These are phyloP conservation scores for Phytophthora tubulina DNA, from an alignment of 352 stramenopile genomes.

Conservation along the genomic window DNA sequence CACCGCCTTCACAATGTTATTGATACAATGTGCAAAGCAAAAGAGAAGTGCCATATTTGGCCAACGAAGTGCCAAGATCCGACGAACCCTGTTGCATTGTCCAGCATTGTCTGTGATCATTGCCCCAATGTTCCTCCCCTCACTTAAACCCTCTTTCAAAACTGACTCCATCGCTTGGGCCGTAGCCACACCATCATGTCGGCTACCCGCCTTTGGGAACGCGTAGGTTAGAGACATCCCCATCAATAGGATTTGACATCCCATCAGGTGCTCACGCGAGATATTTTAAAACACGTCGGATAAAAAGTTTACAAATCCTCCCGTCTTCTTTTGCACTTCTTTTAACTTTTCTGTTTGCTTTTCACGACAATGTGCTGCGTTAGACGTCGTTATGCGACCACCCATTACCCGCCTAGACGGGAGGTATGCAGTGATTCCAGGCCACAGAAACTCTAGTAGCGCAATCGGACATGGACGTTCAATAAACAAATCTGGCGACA, in stretches of 20 bases:
- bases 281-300: not conserved
- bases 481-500: conserved; percentile 14
- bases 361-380: conserved; percentile 1
- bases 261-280: conserved; percentile 7
- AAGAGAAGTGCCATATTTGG: conserved; percentile 1
- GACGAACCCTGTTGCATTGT: conserved; percentile 10
- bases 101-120: conserved; percentile 12
- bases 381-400: not conserved
- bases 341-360: conserved; percentile 4
- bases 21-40: not conserved
- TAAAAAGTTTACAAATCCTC: not conserved
- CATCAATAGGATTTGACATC: not conserved
- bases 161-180: no score
- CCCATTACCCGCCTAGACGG: not conserved
- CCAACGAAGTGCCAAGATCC: conserved; percentile 6
- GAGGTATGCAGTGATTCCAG: not conserved
- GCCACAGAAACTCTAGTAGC: not conserved
- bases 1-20: not conserved
- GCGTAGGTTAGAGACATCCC: no score
- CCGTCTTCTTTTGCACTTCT: not conserved
- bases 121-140: conserved; percentile 4
- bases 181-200: no score
- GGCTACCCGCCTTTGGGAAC: no score
- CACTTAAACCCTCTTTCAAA: no score
- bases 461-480: conserved; percentile 6